A percentile compares a stretch with the other conserved stretches of the same genome.
Evolutionary conservation across 2,329 filamentous ascomycete species (phyloP).

Genomic region (Aspergillus phoenicis): DNA sequence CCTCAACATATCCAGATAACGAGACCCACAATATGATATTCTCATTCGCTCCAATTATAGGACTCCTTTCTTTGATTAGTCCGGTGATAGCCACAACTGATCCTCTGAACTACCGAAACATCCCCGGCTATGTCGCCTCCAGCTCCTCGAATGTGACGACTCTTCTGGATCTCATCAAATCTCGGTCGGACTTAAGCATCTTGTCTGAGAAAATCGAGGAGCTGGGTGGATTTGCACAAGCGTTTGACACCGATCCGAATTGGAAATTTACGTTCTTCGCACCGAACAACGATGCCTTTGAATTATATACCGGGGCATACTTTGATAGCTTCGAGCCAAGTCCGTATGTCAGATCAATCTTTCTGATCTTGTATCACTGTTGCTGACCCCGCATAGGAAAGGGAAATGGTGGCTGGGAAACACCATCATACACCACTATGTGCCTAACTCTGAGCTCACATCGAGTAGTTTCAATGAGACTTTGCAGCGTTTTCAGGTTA

Average conservation of each 20-base stretch:
- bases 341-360: neutral
- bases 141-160: neutral
- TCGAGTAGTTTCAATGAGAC: conserved; percentile 2
- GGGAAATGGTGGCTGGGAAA: conserved; percentile 14
- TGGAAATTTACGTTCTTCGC: conserved; percentile 39
- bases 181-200: neutral
- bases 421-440: conserved; percentile 7
- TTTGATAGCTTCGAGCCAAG: conserved; percentile 10
- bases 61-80: too few species aligned
- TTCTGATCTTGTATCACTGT: too few species aligned
- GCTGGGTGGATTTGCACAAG: conserved; percentile 28
- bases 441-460: conserved; percentile 3
- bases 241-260: conserved; percentile 29
- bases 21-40: too few species aligned
- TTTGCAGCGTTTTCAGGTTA: conserved; percentile 3
- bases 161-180: neutral
- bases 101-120: neutral
- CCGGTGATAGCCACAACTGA: neutral
- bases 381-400: neutral
- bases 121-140: neutral
- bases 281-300: conserved; percentile 33
- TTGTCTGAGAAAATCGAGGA: neutral
- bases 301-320: conserved; percentile 30
- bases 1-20: too few species aligned
- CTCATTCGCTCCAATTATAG: too few species aligned